Evolutionary conservation across 352 stramenopile species (phyloP).

Genomic region (Phytopythium montanum): DNA sequence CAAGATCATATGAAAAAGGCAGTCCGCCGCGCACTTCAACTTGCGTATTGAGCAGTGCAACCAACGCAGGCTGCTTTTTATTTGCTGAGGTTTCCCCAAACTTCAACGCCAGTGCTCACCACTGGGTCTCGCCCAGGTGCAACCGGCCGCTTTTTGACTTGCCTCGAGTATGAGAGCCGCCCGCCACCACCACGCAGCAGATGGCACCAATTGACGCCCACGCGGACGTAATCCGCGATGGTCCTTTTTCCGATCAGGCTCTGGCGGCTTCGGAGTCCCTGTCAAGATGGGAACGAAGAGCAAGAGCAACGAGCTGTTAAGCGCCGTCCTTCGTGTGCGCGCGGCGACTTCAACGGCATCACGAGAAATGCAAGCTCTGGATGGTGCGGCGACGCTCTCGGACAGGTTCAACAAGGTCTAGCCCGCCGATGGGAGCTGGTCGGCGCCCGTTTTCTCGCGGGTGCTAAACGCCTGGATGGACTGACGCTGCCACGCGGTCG

Average conservation of each 20-base stretch:
- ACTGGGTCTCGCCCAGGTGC: background rate
- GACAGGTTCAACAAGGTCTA: slow-evolving; percentile 2
- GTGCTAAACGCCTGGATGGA: background rate
- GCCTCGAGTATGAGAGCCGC: background rate
- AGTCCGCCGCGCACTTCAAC: background rate
- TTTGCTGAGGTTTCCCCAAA: background rate
- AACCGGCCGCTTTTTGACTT: background rate
- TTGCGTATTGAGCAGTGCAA: background rate
- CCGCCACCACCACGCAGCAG: background rate
- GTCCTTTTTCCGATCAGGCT: background rate
- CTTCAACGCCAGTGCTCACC: background rate
- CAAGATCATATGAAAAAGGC: background rate
- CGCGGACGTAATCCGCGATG: background rate
- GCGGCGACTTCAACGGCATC: background rate
- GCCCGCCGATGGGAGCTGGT: background rate
- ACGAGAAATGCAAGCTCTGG: background rate
- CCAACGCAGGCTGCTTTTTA: background rate
- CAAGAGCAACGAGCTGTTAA: background rate
- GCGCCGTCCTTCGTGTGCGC: background rate
- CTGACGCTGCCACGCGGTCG: background rate
- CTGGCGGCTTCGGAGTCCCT: background rate
- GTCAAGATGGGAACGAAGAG: background rate
- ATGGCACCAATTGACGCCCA: background rate
- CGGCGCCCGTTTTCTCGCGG: background rate
- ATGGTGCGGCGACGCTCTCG: background rate